Percentiles rank a stretch among this genome's conserved stretches.
Evolutionary conservation across 495 filamentous ascomycete genomes (phyloP).

Genomic region (Penicillium cataractarum): DNA sequence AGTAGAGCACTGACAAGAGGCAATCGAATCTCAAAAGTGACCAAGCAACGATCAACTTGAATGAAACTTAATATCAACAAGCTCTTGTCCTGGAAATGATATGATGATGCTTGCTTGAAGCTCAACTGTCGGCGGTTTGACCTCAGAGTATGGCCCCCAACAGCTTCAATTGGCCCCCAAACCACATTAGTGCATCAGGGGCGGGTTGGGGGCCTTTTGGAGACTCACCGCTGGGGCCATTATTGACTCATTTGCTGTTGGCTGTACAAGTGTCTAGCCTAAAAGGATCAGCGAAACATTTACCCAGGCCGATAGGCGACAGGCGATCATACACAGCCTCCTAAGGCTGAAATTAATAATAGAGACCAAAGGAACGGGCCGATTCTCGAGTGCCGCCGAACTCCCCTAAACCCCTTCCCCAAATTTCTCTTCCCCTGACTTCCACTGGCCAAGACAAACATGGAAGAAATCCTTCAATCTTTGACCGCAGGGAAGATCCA

Average conservation of each 20-base stretch:
- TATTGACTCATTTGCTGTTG: neutral
- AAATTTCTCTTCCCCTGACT: neutral
- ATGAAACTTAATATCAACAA: neutral
- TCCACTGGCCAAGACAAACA: neutral
- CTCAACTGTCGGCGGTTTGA: neutral
- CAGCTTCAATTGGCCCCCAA: slow-evolving; percentile 1
- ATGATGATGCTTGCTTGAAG: neutral
- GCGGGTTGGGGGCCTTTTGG: neutral
- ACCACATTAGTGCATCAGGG: neutral
- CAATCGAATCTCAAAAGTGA: neutral
- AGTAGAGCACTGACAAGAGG: neutral
- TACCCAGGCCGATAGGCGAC: neutral
- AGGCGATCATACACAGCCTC: neutral
- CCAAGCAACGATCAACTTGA: neutral
- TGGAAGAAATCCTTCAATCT: neutral
- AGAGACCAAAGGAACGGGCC: neutral
- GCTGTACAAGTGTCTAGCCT: neutral
- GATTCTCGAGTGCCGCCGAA: neutral
- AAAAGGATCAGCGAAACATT: neutral
- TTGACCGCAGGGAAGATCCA: neutral
- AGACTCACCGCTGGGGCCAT: neutral
- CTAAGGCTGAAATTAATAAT: neutral
- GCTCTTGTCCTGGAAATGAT: neutral
- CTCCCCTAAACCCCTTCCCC: neutral
- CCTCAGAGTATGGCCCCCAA: neutral